These are phyloP conservation scores for Arthrobotrys musiformis DNA, from an alignment of 2,329 filamentous ascomycete genomes.

Conservation along the genomic window DNA sequence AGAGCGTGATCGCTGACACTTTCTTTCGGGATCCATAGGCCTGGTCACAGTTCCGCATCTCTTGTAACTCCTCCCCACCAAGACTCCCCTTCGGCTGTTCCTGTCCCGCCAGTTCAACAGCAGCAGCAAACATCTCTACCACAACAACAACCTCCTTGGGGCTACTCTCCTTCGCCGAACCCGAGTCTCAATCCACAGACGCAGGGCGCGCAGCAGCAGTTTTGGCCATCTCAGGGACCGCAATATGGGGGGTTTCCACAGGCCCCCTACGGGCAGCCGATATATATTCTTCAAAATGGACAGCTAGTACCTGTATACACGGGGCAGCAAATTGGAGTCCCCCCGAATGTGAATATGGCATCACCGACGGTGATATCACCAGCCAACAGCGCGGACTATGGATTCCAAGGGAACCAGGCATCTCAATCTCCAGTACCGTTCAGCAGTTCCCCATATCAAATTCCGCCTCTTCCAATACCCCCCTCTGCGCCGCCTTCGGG, in stretches of 20 bases:
- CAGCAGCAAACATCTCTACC: background rate
- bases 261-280: slow-evolving; percentile 36
- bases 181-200: slow-evolving; percentile 17
- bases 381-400: background rate
- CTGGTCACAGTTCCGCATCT: slow-evolving; percentile 20
- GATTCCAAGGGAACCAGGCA: slow-evolving; percentile 14
- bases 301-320: slow-evolving; percentile 45
- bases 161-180: slow-evolving; percentile 34
- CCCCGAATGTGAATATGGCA: background rate
- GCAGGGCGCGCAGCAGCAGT: slow-evolving; percentile 30
- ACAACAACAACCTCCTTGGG: slow-evolving; percentile 38
- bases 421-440: slow-evolving; percentile 25
- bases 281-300: slow-evolving; percentile 46
- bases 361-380: slow-evolving; percentile 27
- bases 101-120: slow-evolving; percentile 1
- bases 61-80: slow-evolving; percentile 25
- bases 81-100: slow-evolving; percentile 4
- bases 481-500: slow-evolving; percentile 36
- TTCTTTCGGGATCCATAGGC: background rate
- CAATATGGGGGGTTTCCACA: slow-evolving; percentile 44
- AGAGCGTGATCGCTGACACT: background rate
- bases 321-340: slow-evolving; percentile 32
- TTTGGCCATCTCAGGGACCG: slow-evolving; percentile 38
- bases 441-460: slow-evolving; percentile 31
- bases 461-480: slow-evolving; percentile 41